Conservation (phyloP, 768 basidiomycete genomes). For the Lactarius psammicola region DNA sequence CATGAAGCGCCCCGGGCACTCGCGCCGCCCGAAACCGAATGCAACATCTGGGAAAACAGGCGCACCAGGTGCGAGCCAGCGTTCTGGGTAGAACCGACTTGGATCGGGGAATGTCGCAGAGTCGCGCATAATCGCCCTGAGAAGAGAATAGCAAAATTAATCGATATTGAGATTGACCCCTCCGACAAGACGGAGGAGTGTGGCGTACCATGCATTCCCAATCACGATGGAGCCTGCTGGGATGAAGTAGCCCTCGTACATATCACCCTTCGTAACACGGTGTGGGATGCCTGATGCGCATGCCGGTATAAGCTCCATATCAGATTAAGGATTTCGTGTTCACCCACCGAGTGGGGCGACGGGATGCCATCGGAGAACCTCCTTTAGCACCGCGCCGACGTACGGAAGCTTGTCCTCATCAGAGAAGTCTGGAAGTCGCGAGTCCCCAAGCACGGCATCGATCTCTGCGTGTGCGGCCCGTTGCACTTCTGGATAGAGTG, state of each 20-base stretch:
- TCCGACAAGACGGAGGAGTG: not conserved
- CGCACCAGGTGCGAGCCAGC: not conserved
- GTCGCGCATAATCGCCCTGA: slow-evolving; percentile 15
- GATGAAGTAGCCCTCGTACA: slow-evolving; percentile 33
- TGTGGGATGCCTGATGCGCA: slow-evolving; percentile 33
- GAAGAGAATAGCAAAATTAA: not conserved
- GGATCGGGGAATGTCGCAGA: slow-evolving; percentile 5
- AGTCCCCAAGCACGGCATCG: slow-evolving; percentile 36
- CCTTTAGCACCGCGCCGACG: slow-evolving; percentile 40
- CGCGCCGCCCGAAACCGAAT: slow-evolving; percentile 12
- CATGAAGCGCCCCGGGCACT: slow-evolving; percentile 1
- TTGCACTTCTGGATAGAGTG: slow-evolving; percentile 28
- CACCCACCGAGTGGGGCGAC: slow-evolving; percentile 27
- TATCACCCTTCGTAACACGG: slow-evolving; percentile 33
- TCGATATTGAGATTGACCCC: not conserved
- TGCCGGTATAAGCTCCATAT: not conserved
- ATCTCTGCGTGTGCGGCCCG: slow-evolving; percentile 39
- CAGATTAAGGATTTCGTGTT: not conserved
- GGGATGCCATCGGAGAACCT: slow-evolving; percentile 38
- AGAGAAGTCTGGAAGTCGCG: slow-evolving; percentile 38
- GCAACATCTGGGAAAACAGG: not conserved
- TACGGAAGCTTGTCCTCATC: slow-evolving; percentile 40
- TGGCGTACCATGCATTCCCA: slow-evolving; percentile 35
- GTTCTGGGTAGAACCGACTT: not conserved
- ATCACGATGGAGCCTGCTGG: slow-evolving; percentile 36